A percentile compares a stretch with the other conserved stretches of the same genome.
Conservation (phyloP, 805 yeast genomes). For the Kodamaea laetipori region DNA sequence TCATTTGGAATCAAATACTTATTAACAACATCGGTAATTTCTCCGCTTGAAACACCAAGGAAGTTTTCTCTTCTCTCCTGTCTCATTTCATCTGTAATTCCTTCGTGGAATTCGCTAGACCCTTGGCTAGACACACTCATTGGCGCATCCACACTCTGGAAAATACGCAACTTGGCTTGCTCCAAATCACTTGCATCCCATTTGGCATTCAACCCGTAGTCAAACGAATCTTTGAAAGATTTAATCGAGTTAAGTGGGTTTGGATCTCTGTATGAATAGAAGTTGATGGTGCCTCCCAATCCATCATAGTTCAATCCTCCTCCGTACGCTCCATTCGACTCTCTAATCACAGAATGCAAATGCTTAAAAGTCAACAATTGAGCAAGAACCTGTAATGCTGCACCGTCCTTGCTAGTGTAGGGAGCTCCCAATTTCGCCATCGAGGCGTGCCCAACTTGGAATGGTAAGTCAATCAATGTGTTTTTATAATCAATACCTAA, state of each 20-base stretch:
- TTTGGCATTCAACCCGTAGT: conserved; percentile 27
- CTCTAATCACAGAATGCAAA: conserved; percentile 87
- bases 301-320: conserved; percentile 90
- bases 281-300: conserved; percentile 74
- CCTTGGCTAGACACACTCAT: conserved; percentile 81
- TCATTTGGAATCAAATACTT: conserved; percentile 52
- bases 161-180: conserved; percentile 87
- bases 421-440: conserved; percentile 65
- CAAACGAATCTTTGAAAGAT: conserved; percentile 51
- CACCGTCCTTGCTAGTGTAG: conserved; percentile 73
- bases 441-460: conserved; percentile 85
- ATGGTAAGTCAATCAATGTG: conserved; percentile 70
- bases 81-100: conserved; percentile 74
- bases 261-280: conserved; percentile 94
- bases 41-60: conserved; percentile 63
- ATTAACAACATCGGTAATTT: conserved; percentile 65
- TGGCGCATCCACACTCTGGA: conserved; percentile 93
- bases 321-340: conserved; percentile 97
- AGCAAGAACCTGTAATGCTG: conserved; percentile 79
- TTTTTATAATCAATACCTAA: conserved; percentile 17
- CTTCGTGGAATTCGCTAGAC: conserved; percentile 60
- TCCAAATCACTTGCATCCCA: conserved; percentile 72
- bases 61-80: conserved; percentile 78
- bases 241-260: conserved; percentile 69
- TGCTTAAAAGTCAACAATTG: conserved; percentile 79